These are phyloP conservation scores for Cerrena zonata DNA, from an alignment of 1,284 basidiomycete genomes.

Conservation along the genomic window DNA sequence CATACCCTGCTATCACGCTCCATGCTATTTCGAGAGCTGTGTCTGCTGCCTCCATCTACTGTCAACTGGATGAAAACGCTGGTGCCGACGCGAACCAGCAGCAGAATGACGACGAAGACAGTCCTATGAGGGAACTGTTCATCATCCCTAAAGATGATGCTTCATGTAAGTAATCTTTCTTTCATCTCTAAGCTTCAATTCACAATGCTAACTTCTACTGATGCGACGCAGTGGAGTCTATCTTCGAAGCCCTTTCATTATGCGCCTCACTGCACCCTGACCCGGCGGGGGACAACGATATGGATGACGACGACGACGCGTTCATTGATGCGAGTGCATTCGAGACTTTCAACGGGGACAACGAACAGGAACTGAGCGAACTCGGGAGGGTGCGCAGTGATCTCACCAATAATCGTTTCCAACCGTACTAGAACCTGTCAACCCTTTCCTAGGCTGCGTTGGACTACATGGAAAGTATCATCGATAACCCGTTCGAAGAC, in stretches of 20 bases:
- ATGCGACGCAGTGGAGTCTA: conserved; percentile 64
- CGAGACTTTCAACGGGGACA: conserved; percentile 57
- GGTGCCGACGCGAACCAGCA: conserved; percentile 12
- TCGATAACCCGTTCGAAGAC: conserved; percentile 43
- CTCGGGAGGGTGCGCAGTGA: conserved; percentile 91
- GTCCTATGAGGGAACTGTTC: conserved; percentile 69
- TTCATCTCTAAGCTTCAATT: conserved; percentile 10
- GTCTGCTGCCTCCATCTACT: conserved; percentile 71
- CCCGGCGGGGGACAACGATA: conserved; percentile 43
- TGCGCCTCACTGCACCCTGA: conserved; percentile 91
- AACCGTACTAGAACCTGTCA: conserved; percentile 78
- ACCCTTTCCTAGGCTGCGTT: conserved; percentile 56
- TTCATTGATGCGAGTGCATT: conserved; percentile 54
- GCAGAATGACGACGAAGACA: conserved; percentile 44
- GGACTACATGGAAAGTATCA: conserved; percentile 70
- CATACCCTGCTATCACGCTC: conserved; percentile 80
- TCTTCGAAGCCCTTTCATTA: conserved; percentile 82
- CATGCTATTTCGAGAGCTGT: conserved; percentile 79
- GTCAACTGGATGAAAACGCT: conserved; percentile 73
- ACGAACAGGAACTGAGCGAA: conserved; percentile 68
- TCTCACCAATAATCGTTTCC: conserved; percentile 76
- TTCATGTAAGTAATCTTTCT: conserved; percentile 48
- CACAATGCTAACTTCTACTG: conserved; percentile 1
- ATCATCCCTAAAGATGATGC: conserved; percentile 58
- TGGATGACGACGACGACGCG: conserved; percentile 54